Evolutionary conservation across 352 stramenopile genomes (phyloP).

Genomic region (Achlya hypogyna): DNA sequence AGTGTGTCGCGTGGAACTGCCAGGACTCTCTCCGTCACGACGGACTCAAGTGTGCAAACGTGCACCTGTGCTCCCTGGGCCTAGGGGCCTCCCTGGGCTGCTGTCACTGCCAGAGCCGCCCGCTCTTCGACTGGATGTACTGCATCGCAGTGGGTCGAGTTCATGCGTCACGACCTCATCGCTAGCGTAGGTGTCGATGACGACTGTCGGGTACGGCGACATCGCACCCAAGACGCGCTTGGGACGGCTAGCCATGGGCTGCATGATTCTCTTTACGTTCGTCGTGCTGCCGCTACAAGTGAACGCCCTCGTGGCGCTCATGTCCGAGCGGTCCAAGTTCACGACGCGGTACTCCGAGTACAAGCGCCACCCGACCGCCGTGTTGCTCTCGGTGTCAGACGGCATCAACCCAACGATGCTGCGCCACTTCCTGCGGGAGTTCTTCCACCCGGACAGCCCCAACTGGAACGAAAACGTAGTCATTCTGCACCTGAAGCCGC

Average conservation of each 20-base stretch:
- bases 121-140: conserved; percentile 64
- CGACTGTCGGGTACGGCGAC: conserved; percentile 74
- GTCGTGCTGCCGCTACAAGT: conserved; percentile 69
- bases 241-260: conserved; percentile 66
- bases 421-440: conserved; percentile 62
- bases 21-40: background rate
- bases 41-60: background rate
- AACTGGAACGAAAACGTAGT: conserved; percentile 77
- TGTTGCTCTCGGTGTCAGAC: conserved; percentile 38
- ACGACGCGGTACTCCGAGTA: conserved; percentile 59
- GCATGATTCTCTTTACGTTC: conserved; percentile 76
- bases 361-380: conserved; percentile 62
- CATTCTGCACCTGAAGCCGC: conserved; percentile 52
- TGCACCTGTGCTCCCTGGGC: background rate
- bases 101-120: conserved; percentile 44
- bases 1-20: conserved; percentile 10
- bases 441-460: conserved; percentile 74
- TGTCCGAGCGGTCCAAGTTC: conserved; percentile 68
- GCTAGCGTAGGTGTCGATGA: conserved; percentile 69
- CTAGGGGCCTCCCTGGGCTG: conserved; percentile 15
- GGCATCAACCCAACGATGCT: conserved; percentile 58
- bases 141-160: conserved; percentile 20
- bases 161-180: background rate
- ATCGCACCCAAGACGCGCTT: conserved; percentile 48
- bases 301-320: conserved; percentile 56